A percentile compares a stretch with the other conserved stretches of the same genome.
Conservation (phyloP, 176 grass and related monocot genomes). For the Poa annua region DNA sequence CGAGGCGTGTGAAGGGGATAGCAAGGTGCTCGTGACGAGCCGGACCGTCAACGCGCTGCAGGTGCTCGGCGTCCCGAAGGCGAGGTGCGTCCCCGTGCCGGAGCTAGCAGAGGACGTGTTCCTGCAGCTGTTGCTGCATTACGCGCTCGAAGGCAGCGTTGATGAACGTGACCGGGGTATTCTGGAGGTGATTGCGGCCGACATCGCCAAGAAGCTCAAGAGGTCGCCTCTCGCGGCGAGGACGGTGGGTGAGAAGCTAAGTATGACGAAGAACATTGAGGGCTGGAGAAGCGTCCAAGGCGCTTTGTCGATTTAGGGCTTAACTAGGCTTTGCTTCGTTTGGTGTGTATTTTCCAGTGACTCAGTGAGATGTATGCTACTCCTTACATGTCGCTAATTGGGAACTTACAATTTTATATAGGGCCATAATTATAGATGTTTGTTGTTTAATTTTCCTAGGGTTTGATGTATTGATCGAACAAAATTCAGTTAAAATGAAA, state of each 20-base stretch:
- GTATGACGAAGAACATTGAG: neutral
- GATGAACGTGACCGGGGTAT: neutral
- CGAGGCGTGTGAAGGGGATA: neutral
- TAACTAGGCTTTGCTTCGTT: neutral
- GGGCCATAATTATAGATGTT: too few species aligned
- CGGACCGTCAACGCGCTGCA: neutral
- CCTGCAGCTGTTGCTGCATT: neutral
- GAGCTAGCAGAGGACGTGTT: neutral
- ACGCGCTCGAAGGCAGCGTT: neutral
- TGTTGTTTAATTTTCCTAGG: too few species aligned
- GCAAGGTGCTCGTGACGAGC: constrained; percentile 12
- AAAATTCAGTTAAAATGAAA: too few species aligned
- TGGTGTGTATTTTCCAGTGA: too few species aligned
- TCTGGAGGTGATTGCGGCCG: neutral
- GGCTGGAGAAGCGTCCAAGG: neutral
- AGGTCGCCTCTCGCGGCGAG: neutral
- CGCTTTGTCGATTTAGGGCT: constrained; percentile 1
- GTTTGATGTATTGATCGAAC: too few species aligned
- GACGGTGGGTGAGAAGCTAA: neutral
- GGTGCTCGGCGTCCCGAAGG: neutral
- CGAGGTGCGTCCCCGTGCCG: neutral
- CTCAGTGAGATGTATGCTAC: too few species aligned
- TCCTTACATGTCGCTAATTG: too few species aligned
- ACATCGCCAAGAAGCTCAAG: neutral
- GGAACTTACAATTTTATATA: too few species aligned